Evolutionary conservation across 2,329 filamentous ascomycete genomes (phyloP).

Genomic region (Penicillium digitatum): DNA sequence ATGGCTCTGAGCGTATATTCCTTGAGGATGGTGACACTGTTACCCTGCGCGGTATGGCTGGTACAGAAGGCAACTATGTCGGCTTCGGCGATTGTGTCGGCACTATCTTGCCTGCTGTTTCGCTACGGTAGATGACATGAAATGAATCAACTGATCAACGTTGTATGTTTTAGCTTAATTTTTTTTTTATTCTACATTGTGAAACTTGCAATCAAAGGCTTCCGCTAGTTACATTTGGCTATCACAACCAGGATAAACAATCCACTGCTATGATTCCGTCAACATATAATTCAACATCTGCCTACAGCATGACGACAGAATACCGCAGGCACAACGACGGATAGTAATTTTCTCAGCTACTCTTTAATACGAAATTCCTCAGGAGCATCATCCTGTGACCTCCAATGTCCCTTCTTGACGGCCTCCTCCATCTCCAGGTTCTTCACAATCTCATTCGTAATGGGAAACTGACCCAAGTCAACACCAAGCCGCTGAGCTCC

Average conservation of each 20-base stretch:
- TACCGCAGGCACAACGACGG: not conserved
- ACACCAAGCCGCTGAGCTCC: constrained; percentile 55
- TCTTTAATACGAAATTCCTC: constrained; percentile 40
- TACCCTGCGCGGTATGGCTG: constrained; percentile 62
- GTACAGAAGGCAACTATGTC: constrained; percentile 62
- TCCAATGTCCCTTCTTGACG: constrained; percentile 53
- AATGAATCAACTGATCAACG: constrained; percentile 4
- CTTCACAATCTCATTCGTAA: constrained; percentile 45
- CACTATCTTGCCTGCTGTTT: constrained; percentile 52
- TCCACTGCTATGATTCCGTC: too few species aligned
- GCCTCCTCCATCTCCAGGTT: constrained; percentile 49
- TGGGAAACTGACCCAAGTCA: constrained; percentile 50
- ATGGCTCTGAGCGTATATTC: constrained; percentile 66
- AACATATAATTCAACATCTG: not conserved
- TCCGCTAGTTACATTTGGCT: not conserved
- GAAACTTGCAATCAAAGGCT: constrained; percentile 3
- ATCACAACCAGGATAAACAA: not conserved
- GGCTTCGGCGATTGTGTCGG: constrained; percentile 73
- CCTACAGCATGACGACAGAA: not conserved
- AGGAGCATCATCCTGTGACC: constrained; percentile 53
- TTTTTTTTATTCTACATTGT: not conserved
- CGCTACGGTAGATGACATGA: constrained; percentile 22
- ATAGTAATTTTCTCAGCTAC: not conserved
- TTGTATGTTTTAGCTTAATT: constrained; percentile 2
- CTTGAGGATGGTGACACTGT: constrained; percentile 71